Conservation (phyloP, 139 green algal species). For the Diplosphaera chodatii region DNA sequence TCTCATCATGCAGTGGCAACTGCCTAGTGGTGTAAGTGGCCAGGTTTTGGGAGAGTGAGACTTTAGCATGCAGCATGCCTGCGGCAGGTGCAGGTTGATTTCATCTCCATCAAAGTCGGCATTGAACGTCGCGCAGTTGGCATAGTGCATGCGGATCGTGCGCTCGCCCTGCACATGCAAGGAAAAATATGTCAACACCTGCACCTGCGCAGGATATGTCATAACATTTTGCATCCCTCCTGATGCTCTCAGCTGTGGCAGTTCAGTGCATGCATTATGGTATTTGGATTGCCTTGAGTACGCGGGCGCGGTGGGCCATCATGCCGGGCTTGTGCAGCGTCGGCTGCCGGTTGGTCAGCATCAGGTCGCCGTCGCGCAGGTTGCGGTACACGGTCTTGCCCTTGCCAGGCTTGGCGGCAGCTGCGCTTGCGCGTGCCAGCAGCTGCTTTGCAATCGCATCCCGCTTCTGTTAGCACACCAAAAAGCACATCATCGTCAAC, state of each 20-base stretch:
- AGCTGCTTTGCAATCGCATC: slow-evolving; percentile 77
- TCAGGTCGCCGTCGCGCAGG: slow-evolving; percentile 85
- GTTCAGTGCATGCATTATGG: too few relatives aligned
- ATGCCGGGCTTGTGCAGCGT: slow-evolving; percentile 96
- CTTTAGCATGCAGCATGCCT: too few relatives aligned
- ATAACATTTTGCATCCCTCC: too few relatives aligned
- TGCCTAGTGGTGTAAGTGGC: too few relatives aligned
- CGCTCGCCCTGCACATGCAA: slow-evolving; percentile 86
- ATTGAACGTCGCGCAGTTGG: slow-evolving; percentile 97
- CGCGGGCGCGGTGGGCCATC: slow-evolving; percentile 63
- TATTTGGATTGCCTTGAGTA: too few relatives aligned
- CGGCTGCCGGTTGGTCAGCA: slow-evolving; percentile 98
- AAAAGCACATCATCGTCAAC: too few relatives aligned
- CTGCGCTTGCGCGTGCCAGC: slow-evolving; percentile 27
- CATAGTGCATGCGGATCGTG: slow-evolving; percentile 98
- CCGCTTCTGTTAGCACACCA: slow-evolving; percentile 45
- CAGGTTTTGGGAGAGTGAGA: too few relatives aligned
- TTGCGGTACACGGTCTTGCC: slow-evolving; percentile 87
- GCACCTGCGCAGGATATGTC: too few relatives aligned
- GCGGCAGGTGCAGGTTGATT: slow-evolving; percentile 98
- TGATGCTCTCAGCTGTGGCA: too few relatives aligned
- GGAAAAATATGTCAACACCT: too few relatives aligned
- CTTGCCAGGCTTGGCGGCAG: slow-evolving; percentile 10
- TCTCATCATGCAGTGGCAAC: too few relatives aligned
- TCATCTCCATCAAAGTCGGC: slow-evolving; percentile 99